Percentiles rank a stretch among this genome's conserved stretches.
These are phyloP conservation scores for Fomitopsis serialis DNA, from an alignment of 768 basidiomycete species.

Conservation along the genomic window DNA sequence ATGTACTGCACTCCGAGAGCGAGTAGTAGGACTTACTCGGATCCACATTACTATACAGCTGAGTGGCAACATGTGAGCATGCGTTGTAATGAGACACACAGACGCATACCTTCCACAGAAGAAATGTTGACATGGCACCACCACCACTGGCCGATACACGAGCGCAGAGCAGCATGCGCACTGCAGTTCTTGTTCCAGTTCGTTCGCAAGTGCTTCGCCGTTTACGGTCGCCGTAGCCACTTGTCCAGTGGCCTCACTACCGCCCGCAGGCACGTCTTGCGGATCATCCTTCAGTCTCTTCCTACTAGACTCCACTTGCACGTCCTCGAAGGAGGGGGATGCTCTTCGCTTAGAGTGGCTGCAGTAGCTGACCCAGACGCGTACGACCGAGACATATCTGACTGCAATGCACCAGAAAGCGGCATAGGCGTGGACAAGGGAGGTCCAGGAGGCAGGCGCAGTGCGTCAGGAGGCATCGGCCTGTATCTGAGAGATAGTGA, in stretches of 20 bases:
- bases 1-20: not conserved
- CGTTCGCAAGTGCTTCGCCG: constrained; percentile 44
- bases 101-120: constrained; percentile 76
- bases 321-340: constrained; percentile 51
- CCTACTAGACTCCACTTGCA: constrained; percentile 38
- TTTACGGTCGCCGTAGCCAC: constrained; percentile 9
- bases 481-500: not conserved
- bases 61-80: constrained; percentile 8
- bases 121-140: constrained; percentile 84
- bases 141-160: constrained; percentile 76
- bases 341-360: constrained; percentile 51
- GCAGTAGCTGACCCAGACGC: not conserved
- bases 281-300: constrained; percentile 53
- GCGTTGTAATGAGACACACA: not conserved
- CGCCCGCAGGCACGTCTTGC: not conserved
- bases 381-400: not conserved
- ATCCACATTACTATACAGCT: constrained; percentile 85
- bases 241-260: not conserved
- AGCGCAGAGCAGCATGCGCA: constrained; percentile 84
- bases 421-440: not conserved
- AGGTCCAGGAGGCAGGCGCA: not conserved
- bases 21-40: constrained; percentile 47
- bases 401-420: not conserved
- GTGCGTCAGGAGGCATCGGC: not conserved
- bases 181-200: constrained; percentile 69